Base-by-base conservation (phyloP, 225 moss, liverwort and hornwort genomes). In the Climacium dendroides region DNA sequence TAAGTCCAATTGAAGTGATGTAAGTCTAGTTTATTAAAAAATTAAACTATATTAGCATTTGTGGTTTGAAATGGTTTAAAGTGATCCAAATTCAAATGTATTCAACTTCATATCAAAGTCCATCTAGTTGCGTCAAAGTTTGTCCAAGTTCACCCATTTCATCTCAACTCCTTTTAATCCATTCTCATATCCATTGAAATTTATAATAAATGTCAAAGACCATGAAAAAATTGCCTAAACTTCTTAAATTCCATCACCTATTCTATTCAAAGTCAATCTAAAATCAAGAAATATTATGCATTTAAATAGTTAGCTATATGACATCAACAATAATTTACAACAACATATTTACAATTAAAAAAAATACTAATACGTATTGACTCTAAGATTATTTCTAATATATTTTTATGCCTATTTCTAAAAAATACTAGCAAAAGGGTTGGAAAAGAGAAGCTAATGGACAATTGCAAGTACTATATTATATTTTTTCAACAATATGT, bases 21-120 rank as follows among this genome's bases (percentile, higher is more conserved):
- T n/a, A 35, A 34, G 3, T 32, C 22, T 66, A 66, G 17, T 22
- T 66, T n/a, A 66, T 15, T n/a, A 4, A n/a, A n/a, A 66, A 2
- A 1, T n/a, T 66, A n/a, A 3, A 3, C 19, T 20, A 66, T 11
- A 12, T n/a, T 22, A 22, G 11, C 22, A 22, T 22, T 7, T 3
- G 12, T 22, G 4, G 7, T 66, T n/a, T n/a, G 12, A 66, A 1
- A 11, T n/a, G 7, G n/a, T 2, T 66, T 0, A 12, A 0, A 18
- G 1, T 22, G 22, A 37, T 66, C 16, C 6, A 35, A 66, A 66
- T 12, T 4, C 37, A 66, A 66, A 3, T 1, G 1, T 22, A n/a
- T 66, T 7, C 22, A n/a, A 19, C 4, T 66, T 0, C 7, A 37
- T 1, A 66, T 37, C 37, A 22, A 66, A 63, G 16, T 63, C 63